Percentiles rank a stretch among this genome's conserved stretches.
These are phyloP conservation scores for Salix udensis DNA, from an alignment of 345 rosid genomes.

Conservation along the genomic window DNA sequence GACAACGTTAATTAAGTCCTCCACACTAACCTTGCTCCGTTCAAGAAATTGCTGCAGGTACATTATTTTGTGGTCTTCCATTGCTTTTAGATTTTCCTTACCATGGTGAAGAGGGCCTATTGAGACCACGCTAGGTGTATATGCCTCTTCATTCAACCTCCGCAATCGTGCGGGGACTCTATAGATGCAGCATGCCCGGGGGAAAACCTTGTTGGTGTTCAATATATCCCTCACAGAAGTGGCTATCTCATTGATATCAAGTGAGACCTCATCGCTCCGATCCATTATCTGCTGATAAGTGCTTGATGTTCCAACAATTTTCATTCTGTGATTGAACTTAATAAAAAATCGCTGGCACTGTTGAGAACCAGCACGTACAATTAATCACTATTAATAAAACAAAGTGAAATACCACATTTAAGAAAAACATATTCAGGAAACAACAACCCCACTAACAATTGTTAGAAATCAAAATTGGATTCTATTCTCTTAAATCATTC, in stretches of 20 bases:
- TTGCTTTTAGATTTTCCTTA: not conserved
- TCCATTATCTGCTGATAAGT: not conserved
- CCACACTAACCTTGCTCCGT: not conserved
- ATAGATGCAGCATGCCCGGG: conserved; percentile 6
- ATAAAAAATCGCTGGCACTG: no score
- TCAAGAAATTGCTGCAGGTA: not conserved
- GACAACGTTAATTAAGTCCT: not conserved
- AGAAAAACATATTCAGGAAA: no score
- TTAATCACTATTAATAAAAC: no score
- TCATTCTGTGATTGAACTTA: no score
- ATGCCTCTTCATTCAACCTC: not conserved
- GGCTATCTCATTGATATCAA: not conserved
- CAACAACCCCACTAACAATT: no score
- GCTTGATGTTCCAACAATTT: no score
- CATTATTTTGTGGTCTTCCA: conserved; percentile 14
- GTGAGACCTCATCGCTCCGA: not conserved
- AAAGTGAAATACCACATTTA: no score
- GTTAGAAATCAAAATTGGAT: no score
- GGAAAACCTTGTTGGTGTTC: not conserved
- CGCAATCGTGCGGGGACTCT: not conserved
- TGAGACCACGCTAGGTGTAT: not conserved
- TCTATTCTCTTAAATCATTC: no score
- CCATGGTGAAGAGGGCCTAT: not conserved
- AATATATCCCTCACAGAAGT: not conserved
- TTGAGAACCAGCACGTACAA: no score